phyloP scores from a whole-genome alignment of 176 grass and related monocot species.

The Coix lacrymajobi region DNA sequence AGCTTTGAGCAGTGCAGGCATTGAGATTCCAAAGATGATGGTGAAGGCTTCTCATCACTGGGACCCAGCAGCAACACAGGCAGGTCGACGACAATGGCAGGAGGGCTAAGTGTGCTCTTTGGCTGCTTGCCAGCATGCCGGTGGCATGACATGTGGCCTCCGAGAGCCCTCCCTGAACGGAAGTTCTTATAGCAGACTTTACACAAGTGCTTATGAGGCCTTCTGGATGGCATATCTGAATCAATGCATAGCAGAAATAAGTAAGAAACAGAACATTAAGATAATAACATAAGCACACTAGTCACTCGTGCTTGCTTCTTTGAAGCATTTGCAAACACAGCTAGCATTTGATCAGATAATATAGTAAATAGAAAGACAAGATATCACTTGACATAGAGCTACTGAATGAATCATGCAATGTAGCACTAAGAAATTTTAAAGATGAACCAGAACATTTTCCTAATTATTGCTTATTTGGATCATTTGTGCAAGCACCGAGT shows the following conservation, averaged over 20 bases:
- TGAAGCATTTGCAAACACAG: not conserved
- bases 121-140: not conserved
- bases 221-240: conserved; percentile 23
- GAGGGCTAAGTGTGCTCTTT: conserved; percentile 7
- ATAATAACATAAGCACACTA: conserved; percentile 16
- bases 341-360: not conserved
- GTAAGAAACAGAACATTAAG: conserved; percentile 5
- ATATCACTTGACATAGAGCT: not conserved
- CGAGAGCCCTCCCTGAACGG: conserved; percentile 39
- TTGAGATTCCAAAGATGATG: not conserved
- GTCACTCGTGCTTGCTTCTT: not conserved
- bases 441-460: not conserved
- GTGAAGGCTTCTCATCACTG: conserved; percentile 8
- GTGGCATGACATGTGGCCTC: conserved; percentile 62
- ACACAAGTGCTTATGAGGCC: conserved; percentile 31
- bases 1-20: conserved; percentile 23
- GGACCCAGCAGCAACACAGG: conserved; percentile 9
- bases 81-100: not conserved
- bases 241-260: not conserved
- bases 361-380: not conserved
- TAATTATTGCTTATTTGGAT: not conserved
- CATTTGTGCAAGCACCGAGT: not conserved
- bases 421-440: not conserved
- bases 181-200: conserved; percentile 36
- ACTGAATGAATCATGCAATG: not conserved